phyloP scores from a whole-genome alignment of 2,329 filamentous ascomycete species.

The Penicillium sp. region DNA sequence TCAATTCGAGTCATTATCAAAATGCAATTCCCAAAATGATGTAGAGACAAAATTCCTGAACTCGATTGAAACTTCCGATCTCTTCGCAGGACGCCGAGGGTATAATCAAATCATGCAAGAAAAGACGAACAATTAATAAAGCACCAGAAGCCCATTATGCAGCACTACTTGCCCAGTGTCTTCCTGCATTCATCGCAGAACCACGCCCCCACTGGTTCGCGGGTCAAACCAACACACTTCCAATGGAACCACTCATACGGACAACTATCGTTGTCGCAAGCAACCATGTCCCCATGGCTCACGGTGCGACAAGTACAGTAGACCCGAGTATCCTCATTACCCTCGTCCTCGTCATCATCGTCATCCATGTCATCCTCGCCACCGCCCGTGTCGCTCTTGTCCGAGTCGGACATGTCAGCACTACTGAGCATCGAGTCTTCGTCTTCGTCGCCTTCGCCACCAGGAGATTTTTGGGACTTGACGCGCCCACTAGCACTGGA shows the following conservation, averaged over 20 bases:
- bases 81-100: constrained; percentile 13
- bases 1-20: no score
- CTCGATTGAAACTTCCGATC: neutral
- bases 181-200: constrained; percentile 50
- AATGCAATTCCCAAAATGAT: neutral
- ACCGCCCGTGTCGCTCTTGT: constrained; percentile 32
- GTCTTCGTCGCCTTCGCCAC: constrained; percentile 38
- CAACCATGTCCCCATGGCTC: constrained; percentile 62
- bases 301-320: constrained; percentile 63
- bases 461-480: constrained; percentile 40
- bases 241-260: constrained; percentile 63
- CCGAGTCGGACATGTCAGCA: constrained; percentile 46
- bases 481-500: constrained; percentile 38
- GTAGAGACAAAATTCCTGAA: neutral
- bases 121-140: constrained; percentile 1
- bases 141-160: neutral
- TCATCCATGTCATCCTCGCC: constrained; percentile 43
- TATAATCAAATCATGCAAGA: constrained; percentile 17
- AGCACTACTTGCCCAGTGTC: constrained; percentile 33
- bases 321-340: constrained; percentile 54
- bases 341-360: constrained; percentile 47
- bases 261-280: constrained; percentile 60
- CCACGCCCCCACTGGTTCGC: constrained; percentile 55
- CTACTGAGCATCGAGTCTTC: constrained; percentile 52
- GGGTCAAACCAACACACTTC: constrained; percentile 56